Percentiles rank a stretch among this genome's conserved stretches.
These are phyloP conservation scores for Pythium rhizo-oryzae DNA, from an alignment of 352 stramenopile genomes.

Conservation along the genomic window DNA sequence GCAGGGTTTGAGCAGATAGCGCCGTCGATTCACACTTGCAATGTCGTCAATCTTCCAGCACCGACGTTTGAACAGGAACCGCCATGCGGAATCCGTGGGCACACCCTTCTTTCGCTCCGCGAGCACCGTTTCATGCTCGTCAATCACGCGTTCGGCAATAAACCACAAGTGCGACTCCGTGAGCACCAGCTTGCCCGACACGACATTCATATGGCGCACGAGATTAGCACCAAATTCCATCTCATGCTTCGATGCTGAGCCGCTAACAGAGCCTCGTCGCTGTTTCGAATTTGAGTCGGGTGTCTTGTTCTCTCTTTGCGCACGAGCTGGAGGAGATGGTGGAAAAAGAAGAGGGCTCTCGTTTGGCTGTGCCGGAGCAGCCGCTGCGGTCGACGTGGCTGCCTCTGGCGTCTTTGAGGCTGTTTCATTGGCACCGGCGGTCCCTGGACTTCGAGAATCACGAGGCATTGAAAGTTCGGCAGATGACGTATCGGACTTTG, in stretches of 20 bases:
- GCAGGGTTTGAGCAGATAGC: constrained; percentile 83
- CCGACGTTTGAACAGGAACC: constrained; percentile 75
- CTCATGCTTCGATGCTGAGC: constrained; percentile 25
- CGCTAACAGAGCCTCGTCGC: constrained; percentile 20
- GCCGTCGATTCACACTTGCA: constrained; percentile 59
- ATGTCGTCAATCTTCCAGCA: constrained; percentile 80
- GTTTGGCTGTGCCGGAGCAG: background rate
- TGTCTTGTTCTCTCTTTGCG: background rate
- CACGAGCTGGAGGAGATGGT: constrained; percentile 16
- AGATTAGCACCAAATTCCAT: constrained; percentile 61
- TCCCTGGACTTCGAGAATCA: background rate
- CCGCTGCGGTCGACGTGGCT: background rate
- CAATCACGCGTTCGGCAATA: constrained; percentile 63
- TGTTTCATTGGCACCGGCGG: background rate
- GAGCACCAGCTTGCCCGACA: constrained; percentile 64
- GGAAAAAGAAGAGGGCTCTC: constrained; percentile 28
- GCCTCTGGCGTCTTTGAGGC: background rate
- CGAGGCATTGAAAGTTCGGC: background rate
- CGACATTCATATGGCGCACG: constrained; percentile 76
- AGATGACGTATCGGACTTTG: background rate
- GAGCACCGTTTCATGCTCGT: constrained; percentile 71
- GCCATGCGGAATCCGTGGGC: constrained; percentile 48
- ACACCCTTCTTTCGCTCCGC: constrained; percentile 53
- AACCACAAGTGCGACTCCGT: constrained; percentile 62
- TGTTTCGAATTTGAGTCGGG: background rate